A percentile compares a stretch with the other conserved stretches of the same genome.
phyloP scores from a whole-genome alignment of 495 filamentous ascomycete species.

The Tirmania nivea region DNA sequence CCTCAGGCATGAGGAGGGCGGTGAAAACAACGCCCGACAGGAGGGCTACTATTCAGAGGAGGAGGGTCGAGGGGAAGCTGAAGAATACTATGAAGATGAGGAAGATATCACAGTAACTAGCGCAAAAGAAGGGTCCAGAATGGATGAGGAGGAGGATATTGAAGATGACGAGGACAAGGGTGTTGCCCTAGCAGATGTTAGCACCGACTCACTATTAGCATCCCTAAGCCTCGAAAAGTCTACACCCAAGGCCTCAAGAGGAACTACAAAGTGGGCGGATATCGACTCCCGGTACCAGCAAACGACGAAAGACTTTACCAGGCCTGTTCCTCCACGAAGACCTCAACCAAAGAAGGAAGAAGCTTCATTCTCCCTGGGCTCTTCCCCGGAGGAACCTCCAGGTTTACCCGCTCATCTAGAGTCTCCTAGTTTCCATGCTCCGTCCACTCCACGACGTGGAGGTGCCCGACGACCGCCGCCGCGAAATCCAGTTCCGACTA shows the following conservation, averaged over 20 bases:
- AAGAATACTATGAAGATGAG: neutral
- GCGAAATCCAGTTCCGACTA: slow-evolving; percentile 26
- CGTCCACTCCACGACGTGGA: slow-evolving; percentile 34
- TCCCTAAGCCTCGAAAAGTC: neutral
- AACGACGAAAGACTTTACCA: neutral
- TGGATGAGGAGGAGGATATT: slow-evolving; percentile 3
- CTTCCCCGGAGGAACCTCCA: slow-evolving; percentile 19
- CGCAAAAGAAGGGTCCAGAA: slow-evolving; percentile 35
- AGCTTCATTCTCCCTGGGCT: slow-evolving; percentile 8
- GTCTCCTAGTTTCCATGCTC: slow-evolving; percentile 24
- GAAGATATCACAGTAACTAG: slow-evolving; percentile 38
- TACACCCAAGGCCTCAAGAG: neutral
- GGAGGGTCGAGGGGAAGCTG: neutral
- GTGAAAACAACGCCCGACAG: neutral
- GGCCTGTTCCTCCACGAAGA: neutral
- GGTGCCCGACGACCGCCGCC: slow-evolving; percentile 24
- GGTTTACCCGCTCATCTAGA: slow-evolving; percentile 23
- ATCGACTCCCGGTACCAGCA: neutral
- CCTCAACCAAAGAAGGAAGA: slow-evolving; percentile 20
- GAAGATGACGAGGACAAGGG: neutral
- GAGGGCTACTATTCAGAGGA: neutral
- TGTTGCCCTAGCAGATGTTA: neutral
- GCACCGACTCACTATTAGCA: neutral
- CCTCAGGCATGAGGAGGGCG: neutral
- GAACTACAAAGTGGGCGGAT: neutral